phyloP scores from a whole-genome alignment of 2,329 filamentous ascomycete genomes.

The Myriangium duriaei region DNA sequence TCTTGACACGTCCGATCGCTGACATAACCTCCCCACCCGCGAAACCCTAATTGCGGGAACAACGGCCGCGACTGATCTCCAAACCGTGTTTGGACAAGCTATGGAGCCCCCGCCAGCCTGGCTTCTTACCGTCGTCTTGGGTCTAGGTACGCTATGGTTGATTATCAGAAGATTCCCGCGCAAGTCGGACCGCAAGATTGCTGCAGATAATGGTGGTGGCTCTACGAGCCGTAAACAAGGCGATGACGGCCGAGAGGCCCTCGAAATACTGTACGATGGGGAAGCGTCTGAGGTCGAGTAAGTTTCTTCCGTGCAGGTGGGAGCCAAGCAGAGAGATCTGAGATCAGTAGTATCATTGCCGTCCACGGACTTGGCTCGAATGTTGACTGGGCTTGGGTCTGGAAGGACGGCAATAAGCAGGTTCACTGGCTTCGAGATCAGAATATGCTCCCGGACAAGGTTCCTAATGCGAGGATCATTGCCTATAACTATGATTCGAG shows the following conservation, averaged over 20 bases:
- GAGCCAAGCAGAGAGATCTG: not conserved
- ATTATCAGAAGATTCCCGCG: too few relatives aligned
- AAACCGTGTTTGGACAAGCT: too few relatives aligned
- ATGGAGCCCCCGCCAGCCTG: too few relatives aligned
- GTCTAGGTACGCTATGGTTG: too few relatives aligned
- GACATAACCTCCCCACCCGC: too few relatives aligned
- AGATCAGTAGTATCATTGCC: not conserved
- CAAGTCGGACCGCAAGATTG: too few relatives aligned
- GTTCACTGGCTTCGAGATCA: conserved; percentile 1
- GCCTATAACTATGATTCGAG: conserved; percentile 1
- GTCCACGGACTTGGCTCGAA: not conserved
- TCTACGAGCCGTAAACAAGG: too few relatives aligned
- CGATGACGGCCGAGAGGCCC: not conserved
- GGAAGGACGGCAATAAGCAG: not conserved
- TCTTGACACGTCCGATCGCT: too few relatives aligned
- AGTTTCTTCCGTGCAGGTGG: not conserved
- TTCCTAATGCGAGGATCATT: conserved; percentile 2
- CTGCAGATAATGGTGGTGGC: too few relatives aligned
- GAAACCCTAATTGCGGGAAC: too few relatives aligned
- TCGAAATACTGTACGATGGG: not conserved
- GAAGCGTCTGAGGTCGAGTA: conserved; percentile 1
- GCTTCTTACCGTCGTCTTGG: too few relatives aligned
- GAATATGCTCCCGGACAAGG: not conserved
- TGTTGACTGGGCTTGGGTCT: not conserved
- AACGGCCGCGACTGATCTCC: too few relatives aligned